Conservation (phyloP, 2,329 filamentous ascomycete genomes). For the Alternaria ethzedia region DNA sequence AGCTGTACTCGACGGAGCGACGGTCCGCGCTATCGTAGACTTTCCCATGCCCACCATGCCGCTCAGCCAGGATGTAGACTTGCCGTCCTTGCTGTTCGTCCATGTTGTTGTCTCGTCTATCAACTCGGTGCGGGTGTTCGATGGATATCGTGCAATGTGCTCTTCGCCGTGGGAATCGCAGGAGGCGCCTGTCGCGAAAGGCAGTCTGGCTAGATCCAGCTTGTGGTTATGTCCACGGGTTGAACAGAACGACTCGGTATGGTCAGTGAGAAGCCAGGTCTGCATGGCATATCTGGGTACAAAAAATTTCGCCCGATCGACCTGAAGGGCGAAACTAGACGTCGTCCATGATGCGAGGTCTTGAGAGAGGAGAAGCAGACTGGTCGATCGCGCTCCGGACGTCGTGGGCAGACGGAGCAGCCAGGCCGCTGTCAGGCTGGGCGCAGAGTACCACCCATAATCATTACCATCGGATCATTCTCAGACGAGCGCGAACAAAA, state of each 20-base stretch:
- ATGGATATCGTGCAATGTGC: constrained; percentile 27
- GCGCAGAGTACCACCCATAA: background rate
- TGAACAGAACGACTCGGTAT: background rate
- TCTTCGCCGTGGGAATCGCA: background rate
- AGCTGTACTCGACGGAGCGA: constrained; percentile 19
- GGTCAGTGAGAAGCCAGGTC: background rate
- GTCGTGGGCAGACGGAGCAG: background rate
- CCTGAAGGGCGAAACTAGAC: accelerated
- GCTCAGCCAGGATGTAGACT: constrained; percentile 41
- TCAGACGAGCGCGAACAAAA: background rate
- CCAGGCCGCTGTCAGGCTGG: background rate
- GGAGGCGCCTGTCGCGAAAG: background rate
- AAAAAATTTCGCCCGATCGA: background rate
- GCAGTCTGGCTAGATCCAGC: background rate
- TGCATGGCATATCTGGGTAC: background rate
- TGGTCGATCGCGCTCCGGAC: background rate
- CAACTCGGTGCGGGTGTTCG: constrained; percentile 31
- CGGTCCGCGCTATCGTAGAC: constrained; percentile 23
- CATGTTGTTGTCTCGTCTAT: constrained; percentile 29
- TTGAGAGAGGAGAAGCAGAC: background rate
- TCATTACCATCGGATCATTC: background rate
- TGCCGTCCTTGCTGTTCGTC: constrained; percentile 18
- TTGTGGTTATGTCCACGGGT: background rate
- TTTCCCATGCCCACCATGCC: constrained; percentile 18
- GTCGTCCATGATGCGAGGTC: background rate